Percentiles rank a stretch among this genome's conserved stretches.
phyloP scores from a whole-genome alignment of 768 basidiomycete species.

The Mycena crocata region DNA sequence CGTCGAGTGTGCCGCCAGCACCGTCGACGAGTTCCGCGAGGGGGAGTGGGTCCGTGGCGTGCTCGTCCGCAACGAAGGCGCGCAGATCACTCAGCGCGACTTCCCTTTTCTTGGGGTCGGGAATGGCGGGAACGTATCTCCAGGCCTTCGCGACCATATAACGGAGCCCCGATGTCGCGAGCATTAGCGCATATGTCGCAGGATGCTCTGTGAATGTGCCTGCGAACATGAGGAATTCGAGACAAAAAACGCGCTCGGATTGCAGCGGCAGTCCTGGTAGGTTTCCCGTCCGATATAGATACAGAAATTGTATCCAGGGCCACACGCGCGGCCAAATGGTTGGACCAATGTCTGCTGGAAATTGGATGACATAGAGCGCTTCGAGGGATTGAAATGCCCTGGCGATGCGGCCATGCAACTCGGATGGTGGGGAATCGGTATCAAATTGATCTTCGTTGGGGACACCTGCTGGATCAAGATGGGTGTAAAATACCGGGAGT shows the following conservation, averaged over 20 bases:
- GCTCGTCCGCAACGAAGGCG: background rate
- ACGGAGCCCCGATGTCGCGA: background rate
- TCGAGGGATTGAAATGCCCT: slow-evolving; percentile 6
- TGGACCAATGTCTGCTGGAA: background rate
- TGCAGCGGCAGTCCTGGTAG: background rate
- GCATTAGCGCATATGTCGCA: background rate
- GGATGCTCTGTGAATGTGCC: slow-evolving; percentile 2
- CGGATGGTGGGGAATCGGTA: background rate
- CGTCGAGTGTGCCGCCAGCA: slow-evolving; percentile 3
- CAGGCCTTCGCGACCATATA: slow-evolving; percentile 8
- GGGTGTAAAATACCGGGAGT: slow-evolving; percentile 6
- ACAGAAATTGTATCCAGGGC: slow-evolving; percentile 3
- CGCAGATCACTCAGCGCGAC: background rate
- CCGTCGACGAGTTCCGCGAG: slow-evolving; percentile 7
- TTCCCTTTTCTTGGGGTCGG: background rate
- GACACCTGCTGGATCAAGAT: slow-evolving; percentile 4
- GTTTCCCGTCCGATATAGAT: slow-evolving; percentile 2
- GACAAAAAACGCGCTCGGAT: background rate
- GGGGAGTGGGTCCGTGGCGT: background rate
- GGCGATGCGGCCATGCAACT: background rate
- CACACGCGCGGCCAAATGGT: background rate
- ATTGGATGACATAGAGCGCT: background rate
- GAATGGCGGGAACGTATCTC: background rate
- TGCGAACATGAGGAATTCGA: slow-evolving; percentile 16
- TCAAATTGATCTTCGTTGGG: background rate